phyloP scores from a whole-genome alignment of 2,329 filamentous ascomycete species.

The Colletotrichum higginsianum region DNA sequence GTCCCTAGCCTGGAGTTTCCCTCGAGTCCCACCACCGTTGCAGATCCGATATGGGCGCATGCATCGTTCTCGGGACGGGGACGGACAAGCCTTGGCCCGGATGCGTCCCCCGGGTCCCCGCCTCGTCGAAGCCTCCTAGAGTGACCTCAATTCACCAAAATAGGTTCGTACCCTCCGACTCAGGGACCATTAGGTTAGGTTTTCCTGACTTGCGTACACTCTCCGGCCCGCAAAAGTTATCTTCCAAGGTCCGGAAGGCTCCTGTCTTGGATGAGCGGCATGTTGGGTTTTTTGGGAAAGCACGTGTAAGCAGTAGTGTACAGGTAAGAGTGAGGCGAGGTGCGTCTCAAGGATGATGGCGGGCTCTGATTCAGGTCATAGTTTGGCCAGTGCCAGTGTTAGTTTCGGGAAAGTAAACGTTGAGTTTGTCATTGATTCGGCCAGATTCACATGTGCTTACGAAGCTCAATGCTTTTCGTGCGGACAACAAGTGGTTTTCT shows the following conservation, averaged over 20 bases:
- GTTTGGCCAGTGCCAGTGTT: not conserved
- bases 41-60: not conserved
- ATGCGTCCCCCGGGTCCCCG: conserved; percentile 17
- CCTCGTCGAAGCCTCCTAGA: not conserved
- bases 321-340: conserved; percentile 33
- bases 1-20: not conserved
- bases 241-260: conserved; percentile 24
- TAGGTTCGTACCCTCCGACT: not conserved
- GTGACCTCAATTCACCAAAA: not conserved
- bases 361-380: not conserved
- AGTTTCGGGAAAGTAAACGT: not conserved
- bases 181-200: conserved; percentile 15
- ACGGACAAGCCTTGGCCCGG: not conserved
- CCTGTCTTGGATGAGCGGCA: conserved; percentile 16
- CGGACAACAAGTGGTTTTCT: not conserved
- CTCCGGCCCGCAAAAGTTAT: conserved; percentile 26
- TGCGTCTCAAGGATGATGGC: not conserved
- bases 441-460: not conserved
- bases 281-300: not conserved
- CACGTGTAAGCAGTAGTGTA: too few species aligned
- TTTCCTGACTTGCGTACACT: conserved; percentile 1
- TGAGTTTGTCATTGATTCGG: not conserved
- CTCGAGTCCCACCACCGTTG: not conserved
- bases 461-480: not conserved
- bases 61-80: not conserved